Base-by-base conservation (phyloP, 1,284 basidiomycete genomes). In the Puccinia polysora region DNA sequence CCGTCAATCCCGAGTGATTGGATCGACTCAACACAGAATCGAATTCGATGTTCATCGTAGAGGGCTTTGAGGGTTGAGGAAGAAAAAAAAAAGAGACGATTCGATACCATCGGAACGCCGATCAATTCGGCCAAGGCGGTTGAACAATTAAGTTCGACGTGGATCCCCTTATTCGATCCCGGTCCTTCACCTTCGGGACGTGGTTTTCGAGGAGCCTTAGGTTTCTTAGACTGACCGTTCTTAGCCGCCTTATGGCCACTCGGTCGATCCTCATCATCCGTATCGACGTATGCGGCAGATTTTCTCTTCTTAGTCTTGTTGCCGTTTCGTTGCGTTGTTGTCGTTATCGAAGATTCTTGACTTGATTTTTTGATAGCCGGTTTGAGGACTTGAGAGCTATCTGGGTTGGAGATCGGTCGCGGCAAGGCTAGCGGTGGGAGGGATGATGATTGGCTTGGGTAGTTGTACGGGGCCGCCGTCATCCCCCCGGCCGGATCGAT, bases 71-170 rank as follows among this genome's bases (percentile, higher is more conserved):
- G 20, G 50, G n/a, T 45, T 45, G 43, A 45, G n/a, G 43, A n/a
- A 45, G n/a, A n/a, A 45, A 12, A 12, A n/a, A 45, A 49, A 49
- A 59, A n/a, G n/a, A n/a, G n/a, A n/a, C n/a, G 2, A 14, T 23
- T 12, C 4, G 30, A 34, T 20, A 70, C 68, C n/a, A 36, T 62
- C 32, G 43, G 32, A 15, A 70, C 68, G 18, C 68, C 68, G 53
- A 70, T 50, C 20, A 70, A 5, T 23, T 62, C 30, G 23, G 58
- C 47, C 15, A 70, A 34, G 15, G 68, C 45, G 28, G 68, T 15
- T 20, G 68, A 70, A 45, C 68, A 70, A 55, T 62, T 60, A 14
- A 70, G 20, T 53, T 70, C 68, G 25, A 60, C 49, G 18, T 70
- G 56, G 1, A 60, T 52, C 5, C 68, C 68, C 32, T 40, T 62